Evolutionary conservation across 2,329 filamentous ascomycete genomes (phyloP).

Genomic region (Fusarium foetens): DNA sequence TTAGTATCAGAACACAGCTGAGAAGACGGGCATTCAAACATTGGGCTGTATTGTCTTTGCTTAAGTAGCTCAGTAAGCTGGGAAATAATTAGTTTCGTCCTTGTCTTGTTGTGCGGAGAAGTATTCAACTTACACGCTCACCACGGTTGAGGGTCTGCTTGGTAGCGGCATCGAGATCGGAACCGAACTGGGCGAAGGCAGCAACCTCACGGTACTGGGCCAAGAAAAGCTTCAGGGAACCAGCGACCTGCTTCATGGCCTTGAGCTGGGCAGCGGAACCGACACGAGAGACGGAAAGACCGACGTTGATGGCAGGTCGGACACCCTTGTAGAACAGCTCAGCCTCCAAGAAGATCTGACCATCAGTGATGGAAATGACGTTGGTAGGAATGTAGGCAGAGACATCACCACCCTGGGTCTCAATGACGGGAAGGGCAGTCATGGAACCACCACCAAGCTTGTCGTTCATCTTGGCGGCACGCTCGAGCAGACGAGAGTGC

Average conservation of each 20-base stretch:
- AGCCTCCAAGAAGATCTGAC: slow-evolving; percentile 99
- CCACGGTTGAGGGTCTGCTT: slow-evolving; percentile 98
- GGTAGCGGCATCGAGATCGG: slow-evolving; percentile 97
- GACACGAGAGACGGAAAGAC: slow-evolving; percentile 99
- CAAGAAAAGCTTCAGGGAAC: slow-evolving; percentile 99
- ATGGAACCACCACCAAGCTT: slow-evolving; percentile 95
- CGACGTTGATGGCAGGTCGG: slow-evolving; percentile 99
- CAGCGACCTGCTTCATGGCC: slow-evolving; percentile 99
- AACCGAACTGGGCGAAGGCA: slow-evolving; percentile 99
- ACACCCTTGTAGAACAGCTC: slow-evolving; percentile 99
- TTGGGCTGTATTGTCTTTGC: slow-evolving; percentile 99
- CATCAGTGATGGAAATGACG: slow-evolving; percentile 99
- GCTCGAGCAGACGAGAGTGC: slow-evolving; percentile 98
- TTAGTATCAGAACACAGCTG: background rate
- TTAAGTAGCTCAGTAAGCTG: slow-evolving; percentile 95
- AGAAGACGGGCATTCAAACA: slow-evolving; percentile 56
- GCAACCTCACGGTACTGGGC: slow-evolving; percentile 99
- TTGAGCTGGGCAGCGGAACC: slow-evolving; percentile 99
- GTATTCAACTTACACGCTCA: slow-evolving; percentile 80
- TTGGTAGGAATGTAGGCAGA: slow-evolving; percentile 99
- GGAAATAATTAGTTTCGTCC: slow-evolving; percentile 44
- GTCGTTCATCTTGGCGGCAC: slow-evolving; percentile 98
- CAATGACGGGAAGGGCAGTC: slow-evolving; percentile 96
- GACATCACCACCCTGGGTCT: slow-evolving; percentile 99
- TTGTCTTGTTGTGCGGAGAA: too few relatives aligned